Percentiles rank a stretch among this genome's conserved stretches.
Evolutionary conservation across 768 basidiomycete species (phyloP).

Genomic region (Mycena olivaceomarginata): DNA sequence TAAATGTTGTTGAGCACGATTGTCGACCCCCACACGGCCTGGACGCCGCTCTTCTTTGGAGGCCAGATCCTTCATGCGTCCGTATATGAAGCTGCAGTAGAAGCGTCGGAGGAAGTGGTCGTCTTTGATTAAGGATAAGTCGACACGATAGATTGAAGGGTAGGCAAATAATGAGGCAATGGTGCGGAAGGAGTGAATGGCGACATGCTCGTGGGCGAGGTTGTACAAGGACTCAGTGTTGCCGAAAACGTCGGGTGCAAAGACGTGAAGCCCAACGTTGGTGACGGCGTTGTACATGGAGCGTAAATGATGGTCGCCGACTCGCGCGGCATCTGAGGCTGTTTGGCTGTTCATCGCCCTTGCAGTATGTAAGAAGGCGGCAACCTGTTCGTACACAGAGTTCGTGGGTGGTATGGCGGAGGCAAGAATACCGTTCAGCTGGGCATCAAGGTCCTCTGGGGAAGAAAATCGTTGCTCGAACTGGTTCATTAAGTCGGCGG

Average conservation of each 20-base stretch:
- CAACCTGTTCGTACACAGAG: background rate
- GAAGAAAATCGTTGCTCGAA: background rate
- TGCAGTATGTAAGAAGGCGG: background rate
- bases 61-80: background rate
- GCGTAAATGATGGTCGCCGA: background rate
- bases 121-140: background rate
- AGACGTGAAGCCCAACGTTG: background rate
- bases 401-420: background rate
- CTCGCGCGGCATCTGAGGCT: background rate
- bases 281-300: constrained; percentile 3
- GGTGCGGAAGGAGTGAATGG: constrained; percentile 1
- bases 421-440: too few relatives aligned
- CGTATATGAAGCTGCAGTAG: background rate
- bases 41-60: too few relatives aligned
- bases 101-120: background rate
- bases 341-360: background rate
- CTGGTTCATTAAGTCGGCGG: background rate
- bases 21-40: too few relatives aligned
- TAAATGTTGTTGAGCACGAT: too few relatives aligned
- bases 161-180: background rate
- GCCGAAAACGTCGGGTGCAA: constrained; percentile 20
- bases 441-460: too few relatives aligned
- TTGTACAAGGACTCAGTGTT: constrained; percentile 14
- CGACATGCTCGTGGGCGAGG: constrained; percentile 4
- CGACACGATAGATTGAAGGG: background rate